Conservation (phyloP, 2,329 filamentous ascomycete species). For the Penicillium hesseltinei region DNA sequence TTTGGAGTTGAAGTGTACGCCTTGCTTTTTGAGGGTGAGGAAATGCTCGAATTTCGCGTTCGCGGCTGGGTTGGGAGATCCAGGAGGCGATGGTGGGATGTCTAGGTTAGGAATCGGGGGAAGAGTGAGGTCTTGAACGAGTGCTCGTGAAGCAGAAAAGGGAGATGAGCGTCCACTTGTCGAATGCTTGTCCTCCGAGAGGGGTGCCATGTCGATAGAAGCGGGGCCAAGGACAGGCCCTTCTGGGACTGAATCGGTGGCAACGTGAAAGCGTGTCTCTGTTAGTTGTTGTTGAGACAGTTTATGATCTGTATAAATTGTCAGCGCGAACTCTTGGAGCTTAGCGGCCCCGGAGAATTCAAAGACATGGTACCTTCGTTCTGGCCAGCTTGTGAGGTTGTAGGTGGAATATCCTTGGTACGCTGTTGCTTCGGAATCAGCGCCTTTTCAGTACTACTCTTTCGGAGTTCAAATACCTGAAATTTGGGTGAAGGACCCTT, state of each 20-base stretch:
- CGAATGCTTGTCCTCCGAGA: conserved; percentile 12
- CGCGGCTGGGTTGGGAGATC: conserved; percentile 42
- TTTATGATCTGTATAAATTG: conserved; percentile 3
- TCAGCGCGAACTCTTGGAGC: background rate
- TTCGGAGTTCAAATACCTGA: conserved; percentile 23
- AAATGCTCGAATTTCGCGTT: conserved; percentile 61
- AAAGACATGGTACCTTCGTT: conserved; percentile 7
- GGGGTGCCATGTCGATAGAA: conserved; percentile 25
- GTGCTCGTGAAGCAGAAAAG: conserved; percentile 49
- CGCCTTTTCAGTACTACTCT: no score
- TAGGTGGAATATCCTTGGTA: background rate
- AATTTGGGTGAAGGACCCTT: conserved; percentile 11
- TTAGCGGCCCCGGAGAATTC: background rate
- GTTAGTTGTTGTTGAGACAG: background rate
- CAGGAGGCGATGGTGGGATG: conserved; percentile 48
- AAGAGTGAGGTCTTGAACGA: conserved; percentile 58
- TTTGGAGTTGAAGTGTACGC: conserved; percentile 63
- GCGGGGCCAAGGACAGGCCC: conserved; percentile 40
- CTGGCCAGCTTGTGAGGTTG: conserved; percentile 2
- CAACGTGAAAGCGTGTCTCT: background rate
- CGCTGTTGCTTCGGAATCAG: background rate
- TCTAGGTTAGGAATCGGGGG: conserved; percentile 46
- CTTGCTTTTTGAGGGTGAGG: conserved; percentile 60
- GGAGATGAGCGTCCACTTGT: conserved; percentile 42
- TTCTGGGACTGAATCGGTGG: conserved; percentile 17